Conservation (phyloP, 2,329 filamentous ascomycete genomes). For the Epicoccum sorghinum region DNA sequence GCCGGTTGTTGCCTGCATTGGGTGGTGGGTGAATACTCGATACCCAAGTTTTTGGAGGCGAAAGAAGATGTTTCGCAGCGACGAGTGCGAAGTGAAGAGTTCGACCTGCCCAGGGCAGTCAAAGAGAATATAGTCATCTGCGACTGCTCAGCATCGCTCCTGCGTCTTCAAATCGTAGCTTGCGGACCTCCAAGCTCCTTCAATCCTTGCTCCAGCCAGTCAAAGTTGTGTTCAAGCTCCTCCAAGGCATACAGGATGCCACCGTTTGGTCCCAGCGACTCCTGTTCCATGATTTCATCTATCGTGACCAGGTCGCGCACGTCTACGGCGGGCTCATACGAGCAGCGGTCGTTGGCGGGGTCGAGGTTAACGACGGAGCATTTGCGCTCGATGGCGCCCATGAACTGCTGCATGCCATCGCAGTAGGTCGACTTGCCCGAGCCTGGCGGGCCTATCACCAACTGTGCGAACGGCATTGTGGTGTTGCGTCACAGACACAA, state of each 20-base stretch:
- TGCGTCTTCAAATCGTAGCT: slow-evolving; percentile 1
- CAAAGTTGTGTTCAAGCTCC: slow-evolving; percentile 90
- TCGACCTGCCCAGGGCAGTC: slow-evolving; percentile 98
- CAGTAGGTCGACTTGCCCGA: slow-evolving; percentile 97
- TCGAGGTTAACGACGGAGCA: slow-evolving; percentile 96
- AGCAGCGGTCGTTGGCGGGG: slow-evolving; percentile 92
- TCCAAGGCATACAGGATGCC: slow-evolving; percentile 92
- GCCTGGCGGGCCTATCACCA: slow-evolving; percentile 92
- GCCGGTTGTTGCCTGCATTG: slow-evolving; percentile 21
- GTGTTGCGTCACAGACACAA: slow-evolving; percentile 7
- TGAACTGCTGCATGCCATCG: slow-evolving; percentile 99
- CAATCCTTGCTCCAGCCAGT: slow-evolving; percentile 85
- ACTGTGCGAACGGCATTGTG: slow-evolving; percentile 69
- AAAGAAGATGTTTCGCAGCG: slow-evolving; percentile 89
- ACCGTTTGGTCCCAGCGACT: slow-evolving; percentile 89
- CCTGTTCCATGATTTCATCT: slow-evolving; percentile 93
- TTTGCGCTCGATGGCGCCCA: slow-evolving; percentile 91
- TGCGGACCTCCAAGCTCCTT: slow-evolving; percentile 69
- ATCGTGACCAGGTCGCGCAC: slow-evolving; percentile 87
- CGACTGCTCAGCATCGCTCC: slow-evolving; percentile 16
- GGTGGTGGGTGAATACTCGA: slow-evolving; percentile 67
- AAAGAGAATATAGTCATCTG: slow-evolving; percentile 90
- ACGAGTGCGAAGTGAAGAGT: slow-evolving; percentile 93
- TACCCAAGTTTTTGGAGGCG: slow-evolving; percentile 89
- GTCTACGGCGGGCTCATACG: slow-evolving; percentile 87